Evolutionary conservation across 169 alveolate species (phyloP).

Genomic region (Ichthyophthirius multifiliis): DNA sequence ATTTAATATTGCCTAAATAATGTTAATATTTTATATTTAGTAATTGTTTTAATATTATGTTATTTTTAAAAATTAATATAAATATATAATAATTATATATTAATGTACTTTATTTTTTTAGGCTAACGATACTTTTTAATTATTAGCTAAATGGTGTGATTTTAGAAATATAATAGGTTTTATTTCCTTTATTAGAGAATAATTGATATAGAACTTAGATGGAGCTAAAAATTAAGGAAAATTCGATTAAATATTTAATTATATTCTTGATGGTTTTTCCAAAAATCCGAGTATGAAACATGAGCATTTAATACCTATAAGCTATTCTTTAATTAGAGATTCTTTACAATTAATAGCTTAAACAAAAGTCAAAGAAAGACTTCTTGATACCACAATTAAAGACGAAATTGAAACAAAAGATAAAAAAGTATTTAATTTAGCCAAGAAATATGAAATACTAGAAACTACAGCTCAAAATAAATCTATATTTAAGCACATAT

Average conservation of each 20-base stretch:
- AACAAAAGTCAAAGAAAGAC: neutral
- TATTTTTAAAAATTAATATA: too few relatives aligned
- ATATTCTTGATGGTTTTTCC: neutral
- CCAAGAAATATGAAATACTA: neutral
- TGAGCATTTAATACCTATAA: neutral
- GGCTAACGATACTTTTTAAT: slow-evolving; percentile 2
- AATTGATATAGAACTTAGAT: neutral
- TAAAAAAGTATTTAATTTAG: neutral
- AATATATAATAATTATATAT: too few relatives aligned
- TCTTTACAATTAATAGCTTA: neutral
- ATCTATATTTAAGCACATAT: neutral
- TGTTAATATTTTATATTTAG: too few relatives aligned
- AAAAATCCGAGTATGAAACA: neutral
- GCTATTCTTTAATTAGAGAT: neutral
- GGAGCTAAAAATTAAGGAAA: neutral
- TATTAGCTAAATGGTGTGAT: neutral
- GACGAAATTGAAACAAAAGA: neutral
- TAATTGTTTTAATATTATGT: too few relatives aligned
- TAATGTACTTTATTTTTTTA: too few relatives aligned
- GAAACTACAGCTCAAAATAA: slow-evolving; percentile 13
- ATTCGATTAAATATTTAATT: neutral
- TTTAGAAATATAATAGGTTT: neutral
- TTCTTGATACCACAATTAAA: neutral
- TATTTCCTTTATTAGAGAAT: neutral
- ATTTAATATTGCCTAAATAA: too few relatives aligned